phyloP scores from a whole-genome alignment of 1,139 yeast genomes.

The Entelexis paramagnoliae region DNA sequence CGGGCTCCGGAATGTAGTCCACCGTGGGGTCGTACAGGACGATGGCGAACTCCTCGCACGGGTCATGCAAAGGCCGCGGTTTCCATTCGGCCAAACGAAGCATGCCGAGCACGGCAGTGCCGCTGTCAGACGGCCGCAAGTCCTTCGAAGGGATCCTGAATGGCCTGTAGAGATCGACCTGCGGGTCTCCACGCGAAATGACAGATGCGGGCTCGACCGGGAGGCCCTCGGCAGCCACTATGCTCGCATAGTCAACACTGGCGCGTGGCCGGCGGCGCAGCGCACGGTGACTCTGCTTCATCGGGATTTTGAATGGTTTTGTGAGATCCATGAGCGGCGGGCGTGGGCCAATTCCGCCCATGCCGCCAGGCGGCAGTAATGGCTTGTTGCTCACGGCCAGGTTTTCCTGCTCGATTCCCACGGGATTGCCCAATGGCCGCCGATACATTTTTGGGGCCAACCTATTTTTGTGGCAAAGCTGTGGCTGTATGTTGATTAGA shows the following conservation, averaged over 20 bases:
- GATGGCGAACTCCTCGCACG: conserved; percentile 84
- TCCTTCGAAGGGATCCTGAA: conserved; percentile 16
- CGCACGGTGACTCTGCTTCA: conserved; percentile 12
- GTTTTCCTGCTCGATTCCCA: conserved; percentile 1
- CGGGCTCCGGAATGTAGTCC: conserved; percentile 33
- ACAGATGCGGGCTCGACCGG: not conserved
- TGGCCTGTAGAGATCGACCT: conserved; percentile 13
- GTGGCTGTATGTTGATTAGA: not conserved
- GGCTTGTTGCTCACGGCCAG: not conserved
- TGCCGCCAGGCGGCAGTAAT: conserved; percentile 2
- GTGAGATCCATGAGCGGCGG: conserved; percentile 11
- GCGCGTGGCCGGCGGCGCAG: conserved; percentile 12
- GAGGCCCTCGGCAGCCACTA: not conserved
- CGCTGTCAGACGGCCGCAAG: conserved; percentile 11
- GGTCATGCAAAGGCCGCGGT: conserved; percentile 89
- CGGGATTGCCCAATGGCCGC: conserved; percentile 1
- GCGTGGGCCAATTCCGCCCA: conserved; percentile 1
- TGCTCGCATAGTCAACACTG: conserved; percentile 10
- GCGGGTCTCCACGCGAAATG: not conserved
- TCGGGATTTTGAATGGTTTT: conserved; percentile 19
- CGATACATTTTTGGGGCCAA: not conserved
- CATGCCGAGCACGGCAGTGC: conserved; percentile 21
- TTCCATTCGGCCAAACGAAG: conserved; percentile 33
- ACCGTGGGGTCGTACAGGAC: conserved; percentile 93
- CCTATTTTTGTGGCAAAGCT: not conserved